Evolutionary conservation across 2,329 filamentous ascomycete genomes (phyloP).

Genomic region (Epicoccum sorghinum): DNA sequence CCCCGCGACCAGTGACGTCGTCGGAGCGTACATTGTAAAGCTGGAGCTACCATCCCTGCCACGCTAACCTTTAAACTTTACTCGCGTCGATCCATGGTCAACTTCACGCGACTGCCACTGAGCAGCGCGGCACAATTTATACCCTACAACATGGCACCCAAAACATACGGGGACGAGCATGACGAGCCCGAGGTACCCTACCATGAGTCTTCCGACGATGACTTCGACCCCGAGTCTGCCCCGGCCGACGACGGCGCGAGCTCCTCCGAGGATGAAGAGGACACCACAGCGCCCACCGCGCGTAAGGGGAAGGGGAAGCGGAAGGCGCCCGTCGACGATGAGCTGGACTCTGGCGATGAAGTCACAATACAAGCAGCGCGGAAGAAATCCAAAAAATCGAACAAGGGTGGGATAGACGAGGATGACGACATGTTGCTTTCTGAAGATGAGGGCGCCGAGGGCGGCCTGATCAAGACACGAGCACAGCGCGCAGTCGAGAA

Average conservation of each 20-base stretch:
- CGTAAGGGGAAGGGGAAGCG: conserved; percentile 39
- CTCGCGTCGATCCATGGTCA: background rate
- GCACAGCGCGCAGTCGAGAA: conserved; percentile 71
- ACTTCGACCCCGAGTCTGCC: conserved; percentile 73
- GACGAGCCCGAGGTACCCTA: conserved; percentile 52
- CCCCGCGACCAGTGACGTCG: conserved; percentile 30
- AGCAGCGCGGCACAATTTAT: no score
- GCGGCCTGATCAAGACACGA: conserved; percentile 73
- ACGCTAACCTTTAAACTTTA: background rate
- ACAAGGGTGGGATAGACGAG: conserved; percentile 30
- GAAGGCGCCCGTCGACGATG: conserved; percentile 38
- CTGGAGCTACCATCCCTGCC: background rate
- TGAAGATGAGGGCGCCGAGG: conserved; percentile 57
- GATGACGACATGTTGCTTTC: conserved; percentile 31
- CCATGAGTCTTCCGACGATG: conserved; percentile 72
- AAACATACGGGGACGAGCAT: conserved; percentile 38
- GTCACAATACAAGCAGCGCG: conserved; percentile 67
- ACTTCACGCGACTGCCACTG: conserved; percentile 10
- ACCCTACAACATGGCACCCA: conserved; percentile 38
- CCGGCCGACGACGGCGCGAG: conserved; percentile 58
- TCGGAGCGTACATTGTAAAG: conserved; percentile 10
- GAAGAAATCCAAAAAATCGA: conserved; percentile 57
- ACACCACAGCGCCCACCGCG: conserved; percentile 26
- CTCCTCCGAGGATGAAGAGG: conserved; percentile 50
- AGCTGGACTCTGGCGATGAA: conserved; percentile 69